These are phyloP conservation scores for Chlorella variabilis DNA, from an alignment of 163 green algal genomes.

Conservation along the genomic window DNA sequence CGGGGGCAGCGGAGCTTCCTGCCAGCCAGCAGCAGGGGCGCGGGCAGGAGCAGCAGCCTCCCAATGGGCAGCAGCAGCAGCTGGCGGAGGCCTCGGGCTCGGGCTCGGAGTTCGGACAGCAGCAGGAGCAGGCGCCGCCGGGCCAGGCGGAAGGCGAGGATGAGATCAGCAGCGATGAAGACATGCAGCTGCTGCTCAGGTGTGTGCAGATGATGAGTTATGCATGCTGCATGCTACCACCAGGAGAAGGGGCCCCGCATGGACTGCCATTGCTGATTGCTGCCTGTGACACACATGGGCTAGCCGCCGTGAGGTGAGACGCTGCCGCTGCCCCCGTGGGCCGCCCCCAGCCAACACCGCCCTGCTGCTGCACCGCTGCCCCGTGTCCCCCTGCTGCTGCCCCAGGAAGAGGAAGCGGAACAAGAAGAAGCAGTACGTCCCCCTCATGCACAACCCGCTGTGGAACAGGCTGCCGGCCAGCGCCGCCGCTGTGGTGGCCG, in stretches of 20 bases:
- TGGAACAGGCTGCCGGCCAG: slow-evolving; percentile 27
- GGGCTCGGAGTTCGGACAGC: neutral
- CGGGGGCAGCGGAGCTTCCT: neutral
- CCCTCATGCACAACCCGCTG: slow-evolving; percentile 15
- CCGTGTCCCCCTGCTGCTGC: too few species aligned
- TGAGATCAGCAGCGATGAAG: neutral
- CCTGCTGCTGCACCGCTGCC: too few species aligned
- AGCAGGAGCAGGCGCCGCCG: neutral
- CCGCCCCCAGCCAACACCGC: too few species aligned
- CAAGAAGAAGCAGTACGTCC: slow-evolving; percentile 4
- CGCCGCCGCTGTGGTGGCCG: neutral
- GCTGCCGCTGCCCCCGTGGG: too few species aligned
- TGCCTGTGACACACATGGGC: too few species aligned
- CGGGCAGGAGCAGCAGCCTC: neutral
- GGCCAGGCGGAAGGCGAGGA: neutral
- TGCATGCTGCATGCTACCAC: too few species aligned
- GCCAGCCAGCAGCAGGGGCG: neutral
- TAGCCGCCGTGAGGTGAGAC: too few species aligned
- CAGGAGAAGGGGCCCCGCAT: too few species aligned
- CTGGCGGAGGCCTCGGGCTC: neutral
- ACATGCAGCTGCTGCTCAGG: too few species aligned
- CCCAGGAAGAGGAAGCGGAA: too few species aligned
- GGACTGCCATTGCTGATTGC: too few species aligned
- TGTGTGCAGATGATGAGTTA: too few species aligned
- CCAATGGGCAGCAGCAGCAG: neutral